These are phyloP conservation scores for Aspergillus felis DNA, from an alignment of 2,329 filamentous ascomycete genomes.

Conservation along the genomic window DNA sequence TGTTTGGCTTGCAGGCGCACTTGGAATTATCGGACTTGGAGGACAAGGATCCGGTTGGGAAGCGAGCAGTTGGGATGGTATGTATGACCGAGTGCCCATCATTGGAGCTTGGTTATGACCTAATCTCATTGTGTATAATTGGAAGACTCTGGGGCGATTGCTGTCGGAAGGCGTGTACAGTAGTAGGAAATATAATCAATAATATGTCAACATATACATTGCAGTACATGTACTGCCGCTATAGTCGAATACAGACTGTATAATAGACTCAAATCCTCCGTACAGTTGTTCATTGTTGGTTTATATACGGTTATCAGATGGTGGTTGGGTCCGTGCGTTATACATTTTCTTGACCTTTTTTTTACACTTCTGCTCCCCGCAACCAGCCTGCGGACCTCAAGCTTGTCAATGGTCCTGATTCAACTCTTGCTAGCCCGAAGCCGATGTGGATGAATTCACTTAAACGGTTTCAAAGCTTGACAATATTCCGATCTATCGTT, in stretches of 20 bases:
- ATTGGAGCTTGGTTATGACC: conserved; percentile 49
- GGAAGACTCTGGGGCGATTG: not conserved
- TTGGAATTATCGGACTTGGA: conserved; percentile 71
- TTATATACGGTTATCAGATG: not conserved
- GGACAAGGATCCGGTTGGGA: conserved; percentile 74
- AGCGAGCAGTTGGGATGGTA: conserved; percentile 70
- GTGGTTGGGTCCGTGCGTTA: not conserved
- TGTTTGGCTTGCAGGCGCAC: conserved; percentile 76
- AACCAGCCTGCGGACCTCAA: not conserved
- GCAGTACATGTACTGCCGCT: not conserved
- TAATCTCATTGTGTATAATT: not conserved
- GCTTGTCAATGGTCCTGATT: not conserved
- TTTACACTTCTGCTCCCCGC: not conserved
- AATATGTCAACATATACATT: not conserved
- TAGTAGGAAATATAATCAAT: not conserved
- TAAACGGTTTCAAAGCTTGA: not conserved
- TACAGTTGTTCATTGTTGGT: not conserved
- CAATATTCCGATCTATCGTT: not conserved
- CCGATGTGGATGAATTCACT: not conserved
- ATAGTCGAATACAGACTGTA: not conserved
- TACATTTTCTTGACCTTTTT: not conserved
- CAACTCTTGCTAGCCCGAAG: not conserved
- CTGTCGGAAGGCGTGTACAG: not conserved
- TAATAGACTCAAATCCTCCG: not conserved
- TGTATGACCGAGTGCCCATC: conserved; percentile 61